Evolutionary conservation across 1,139 yeast genomes (phyloP), one percentile per base, ranked within the genome.

Genomic region (Yamadazyma sp.): DNA sequence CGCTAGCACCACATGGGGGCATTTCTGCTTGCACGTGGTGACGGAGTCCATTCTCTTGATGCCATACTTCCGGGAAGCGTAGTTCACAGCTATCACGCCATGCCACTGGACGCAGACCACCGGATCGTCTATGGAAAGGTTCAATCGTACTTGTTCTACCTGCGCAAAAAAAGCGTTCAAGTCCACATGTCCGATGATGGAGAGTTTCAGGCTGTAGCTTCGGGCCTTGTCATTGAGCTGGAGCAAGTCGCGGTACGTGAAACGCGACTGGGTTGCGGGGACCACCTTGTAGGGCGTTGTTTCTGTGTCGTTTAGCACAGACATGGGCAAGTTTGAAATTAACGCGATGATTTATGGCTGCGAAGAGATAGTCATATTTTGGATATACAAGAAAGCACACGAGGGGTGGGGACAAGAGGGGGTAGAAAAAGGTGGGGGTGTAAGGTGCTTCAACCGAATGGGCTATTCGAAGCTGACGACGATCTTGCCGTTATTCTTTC

Each of bases 101-200:
- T 75, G 74, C 98, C 98, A 92, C 55, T 92, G 98, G 4, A 88
- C 88, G 59, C 98, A 91, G 0, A 91, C 97, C 2, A 92, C 85
- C 0, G 98, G 98, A 44, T 81, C 91, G 2, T 80, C 78, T 1
- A 68, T 68, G 1, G 80, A 62, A 10, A 84, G 63, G 0, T 83
- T 83, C 17, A 88, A 69, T 33, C 97, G 64, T 6, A 87, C 69
- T 52, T 86, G 94, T 54, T 92, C 98, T 27, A 86, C 94, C 55
- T 92, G 98, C 0, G 98, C 95, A 62, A 87, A 92, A 61, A 91
- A 92, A 11, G 98, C 97, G 63, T 92, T 95, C 49, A 88, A 75
- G 62, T 92, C 98, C 28, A 92, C 75, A 51, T 89, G 94, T 3
- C 86, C 91, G 34, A 92, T 77, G 12, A 85, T 85, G 0, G 96